A percentile compares a stretch with the other conserved stretches of the same genome.
Conservation (phyloP, 2,329 filamentous ascomycete species). For the Fusarium sp. region DNA sequence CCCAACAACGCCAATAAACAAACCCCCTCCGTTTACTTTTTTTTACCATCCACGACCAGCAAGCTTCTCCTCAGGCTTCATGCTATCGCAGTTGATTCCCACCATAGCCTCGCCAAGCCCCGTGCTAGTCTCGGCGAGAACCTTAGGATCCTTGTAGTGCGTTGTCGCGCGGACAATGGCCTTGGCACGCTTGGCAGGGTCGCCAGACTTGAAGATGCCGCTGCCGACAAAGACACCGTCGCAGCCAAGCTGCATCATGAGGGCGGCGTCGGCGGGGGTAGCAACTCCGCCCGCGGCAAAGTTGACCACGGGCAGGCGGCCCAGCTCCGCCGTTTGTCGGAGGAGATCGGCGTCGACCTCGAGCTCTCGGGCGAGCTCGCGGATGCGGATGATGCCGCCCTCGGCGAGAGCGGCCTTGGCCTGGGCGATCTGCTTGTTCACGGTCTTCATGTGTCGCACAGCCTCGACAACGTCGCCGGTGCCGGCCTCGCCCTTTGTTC, state of each 20-base stretch:
- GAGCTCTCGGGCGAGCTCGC: slow-evolving; percentile 85
- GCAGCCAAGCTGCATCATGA: slow-evolving; percentile 99
- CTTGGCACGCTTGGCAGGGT: slow-evolving; percentile 89
- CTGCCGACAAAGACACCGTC: slow-evolving; percentile 98
- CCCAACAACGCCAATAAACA: slow-evolving; percentile 27
- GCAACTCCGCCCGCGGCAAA: slow-evolving; percentile 99
- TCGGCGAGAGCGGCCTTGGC: slow-evolving; percentile 81
- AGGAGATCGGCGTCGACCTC: slow-evolving; percentile 84
- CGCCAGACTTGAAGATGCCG: slow-evolving; percentile 97
- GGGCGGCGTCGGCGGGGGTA: slow-evolving; percentile 95
- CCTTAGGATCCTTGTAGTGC: slow-evolving; percentile 87
- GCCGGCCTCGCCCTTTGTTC: slow-evolving; percentile 97
- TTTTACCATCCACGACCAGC: slow-evolving; percentile 86
- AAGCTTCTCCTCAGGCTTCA: slow-evolving; percentile 86
- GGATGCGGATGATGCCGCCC: slow-evolving; percentile 67
- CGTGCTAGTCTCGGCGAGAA: slow-evolving; percentile 88
- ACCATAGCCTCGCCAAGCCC: slow-evolving; percentile 98
- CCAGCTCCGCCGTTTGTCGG: slow-evolving; percentile 87
- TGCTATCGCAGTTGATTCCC: slow-evolving; percentile 86
- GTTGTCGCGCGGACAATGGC: slow-evolving; percentile 96
- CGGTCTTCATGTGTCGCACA: slow-evolving; percentile 94
- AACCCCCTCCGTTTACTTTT: neutral
- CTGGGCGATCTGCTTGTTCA: slow-evolving; percentile 84
- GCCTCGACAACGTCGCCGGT: slow-evolving; percentile 98
- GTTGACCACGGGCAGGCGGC: slow-evolving; percentile 94